Conservation (phyloP, 768 basidiomycete species). For the Chalciporus piperatus region DNA sequence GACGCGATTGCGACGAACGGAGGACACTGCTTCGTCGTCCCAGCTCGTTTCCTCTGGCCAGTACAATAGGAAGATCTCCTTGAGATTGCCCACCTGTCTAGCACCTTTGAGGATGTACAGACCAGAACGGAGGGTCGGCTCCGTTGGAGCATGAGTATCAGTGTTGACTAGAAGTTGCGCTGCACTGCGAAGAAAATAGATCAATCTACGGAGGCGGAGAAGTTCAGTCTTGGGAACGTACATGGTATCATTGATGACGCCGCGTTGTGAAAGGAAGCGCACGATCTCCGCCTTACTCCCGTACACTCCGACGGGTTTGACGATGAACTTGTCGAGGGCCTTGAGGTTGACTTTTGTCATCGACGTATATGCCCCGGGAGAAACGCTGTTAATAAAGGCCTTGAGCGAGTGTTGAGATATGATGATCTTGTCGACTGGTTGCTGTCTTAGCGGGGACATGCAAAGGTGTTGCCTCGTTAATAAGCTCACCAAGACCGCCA, state of each 20-base stretch:
- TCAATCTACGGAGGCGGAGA: background rate
- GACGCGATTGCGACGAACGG: slow-evolving; percentile 43
- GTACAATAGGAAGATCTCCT: slow-evolving; percentile 42
- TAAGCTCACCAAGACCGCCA: slow-evolving; percentile 46
- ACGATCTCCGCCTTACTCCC: slow-evolving; percentile 53
- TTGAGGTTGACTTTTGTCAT: slow-evolving; percentile 58
- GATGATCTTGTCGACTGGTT: slow-evolving; percentile 59
- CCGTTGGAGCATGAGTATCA: slow-evolving; percentile 1
- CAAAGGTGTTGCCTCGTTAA: background rate
- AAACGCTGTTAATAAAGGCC: slow-evolving; percentile 45
- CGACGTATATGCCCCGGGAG: slow-evolving; percentile 50
- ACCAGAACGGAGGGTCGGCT: slow-evolving; percentile 21
- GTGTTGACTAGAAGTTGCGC: slow-evolving; percentile 13
- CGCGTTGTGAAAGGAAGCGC: slow-evolving; percentile 38
- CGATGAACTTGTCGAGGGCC: slow-evolving; percentile 40
- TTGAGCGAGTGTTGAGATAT: slow-evolving; percentile 51
- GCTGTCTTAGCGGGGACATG: background rate
- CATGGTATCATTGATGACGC: slow-evolving; percentile 38
- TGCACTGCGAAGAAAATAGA: background rate
- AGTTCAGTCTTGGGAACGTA: slow-evolving; percentile 22
- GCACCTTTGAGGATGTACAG: slow-evolving; percentile 16
- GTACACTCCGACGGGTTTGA: slow-evolving; percentile 57
- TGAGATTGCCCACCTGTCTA: background rate
- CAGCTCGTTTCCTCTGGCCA: slow-evolving; percentile 58
- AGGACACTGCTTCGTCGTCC: slow-evolving; percentile 41